Evolutionary conservation across 2,329 filamentous ascomycete genomes (phyloP), one percentile per base, ranked within the genome.

Genomic region (Pseudopyricularia cyperi): DNA sequence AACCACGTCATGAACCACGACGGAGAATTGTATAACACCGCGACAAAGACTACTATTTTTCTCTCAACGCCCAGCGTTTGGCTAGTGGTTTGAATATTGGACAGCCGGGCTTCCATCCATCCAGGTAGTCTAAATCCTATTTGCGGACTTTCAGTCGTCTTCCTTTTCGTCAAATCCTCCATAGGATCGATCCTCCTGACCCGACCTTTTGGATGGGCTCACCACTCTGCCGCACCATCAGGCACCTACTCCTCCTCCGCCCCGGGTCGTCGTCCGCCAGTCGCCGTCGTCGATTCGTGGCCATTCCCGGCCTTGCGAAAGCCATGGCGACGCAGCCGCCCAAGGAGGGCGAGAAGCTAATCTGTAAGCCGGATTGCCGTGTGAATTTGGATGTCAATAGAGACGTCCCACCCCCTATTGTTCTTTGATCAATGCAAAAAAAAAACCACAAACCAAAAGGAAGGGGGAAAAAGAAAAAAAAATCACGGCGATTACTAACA

Each of bases 261-360:
- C 32, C 33, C 34, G 24, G 24, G 19, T 37, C 32, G 19, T 37
- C 32, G 9, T 49, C 26, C 12, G 9, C 22, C 47, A 17, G 15
- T 24, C 19, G 17, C 4, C 32, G 32, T 7, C 7, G 15, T 34
- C 15, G 15, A 34, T n/a, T 17, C 32, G 33, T 8, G 26, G 32
- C 32, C 17, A 19, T 12, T 11, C 32, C 33, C 32, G 15, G 47
- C 32, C 24, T 50, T 19, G 24, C 9, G 34, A 30, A 33, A 37
- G 50, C 17, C 12, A 75, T 75, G 72, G 71, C 72, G 46, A 66
- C 75, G 24, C 64, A 74, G 55, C 63, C 66, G 3, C 59, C 67
- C 2, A 64, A 68, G 47, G 66, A 60, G 39, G 58, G 66, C 46
- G 62, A 62, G 42, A 75, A 76, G 60, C 69, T 76, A 53, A 76